Conservation (phyloP, 2,329 filamentous ascomycete species). For the Apiospora sp. region DNA sequence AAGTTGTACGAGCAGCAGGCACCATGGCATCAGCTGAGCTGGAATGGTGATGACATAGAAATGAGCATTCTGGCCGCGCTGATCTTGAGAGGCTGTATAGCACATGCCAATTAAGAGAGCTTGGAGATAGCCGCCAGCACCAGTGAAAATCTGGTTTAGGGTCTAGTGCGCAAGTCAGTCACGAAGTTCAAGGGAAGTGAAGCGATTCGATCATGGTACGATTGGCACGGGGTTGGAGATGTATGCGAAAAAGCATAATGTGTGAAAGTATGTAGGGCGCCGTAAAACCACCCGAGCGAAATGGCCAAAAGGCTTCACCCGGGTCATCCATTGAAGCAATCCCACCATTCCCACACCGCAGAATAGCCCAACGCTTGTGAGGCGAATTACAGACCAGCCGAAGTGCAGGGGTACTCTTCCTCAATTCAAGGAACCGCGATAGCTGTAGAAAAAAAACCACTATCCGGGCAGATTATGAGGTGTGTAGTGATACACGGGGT, state of each 20-base stretch:
- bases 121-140: conserved; percentile 59
- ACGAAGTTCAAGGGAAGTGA: background rate
- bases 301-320: conserved; percentile 61
- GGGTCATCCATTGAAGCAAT: conserved; percentile 75
- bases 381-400: conserved; percentile 72
- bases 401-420: conserved; percentile 79
- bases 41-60: conserved; percentile 88
- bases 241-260: conserved; percentile 27
- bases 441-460: conserved; percentile 67
- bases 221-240: background rate
- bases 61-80: conserved; percentile 75
- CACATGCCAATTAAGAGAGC: conserved; percentile 80
- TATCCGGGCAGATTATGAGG: conserved; percentile 81
- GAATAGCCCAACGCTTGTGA: conserved; percentile 61
- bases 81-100: conserved; percentile 88
- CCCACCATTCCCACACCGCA: conserved; percentile 78
- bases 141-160: conserved; percentile 60
- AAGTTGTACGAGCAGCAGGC: conserved; percentile 78
- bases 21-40: conserved; percentile 80
- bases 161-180: conserved; percentile 46
- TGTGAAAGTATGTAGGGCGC: conserved; percentile 65
- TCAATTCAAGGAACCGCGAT: conserved; percentile 86
- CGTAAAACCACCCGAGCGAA: conserved; percentile 66
- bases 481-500: conserved; percentile 27
- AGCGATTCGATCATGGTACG: background rate